phyloP scores from a whole-genome alignment of 305 asterid genomes.

The Nicotiana rustica region DNA sequence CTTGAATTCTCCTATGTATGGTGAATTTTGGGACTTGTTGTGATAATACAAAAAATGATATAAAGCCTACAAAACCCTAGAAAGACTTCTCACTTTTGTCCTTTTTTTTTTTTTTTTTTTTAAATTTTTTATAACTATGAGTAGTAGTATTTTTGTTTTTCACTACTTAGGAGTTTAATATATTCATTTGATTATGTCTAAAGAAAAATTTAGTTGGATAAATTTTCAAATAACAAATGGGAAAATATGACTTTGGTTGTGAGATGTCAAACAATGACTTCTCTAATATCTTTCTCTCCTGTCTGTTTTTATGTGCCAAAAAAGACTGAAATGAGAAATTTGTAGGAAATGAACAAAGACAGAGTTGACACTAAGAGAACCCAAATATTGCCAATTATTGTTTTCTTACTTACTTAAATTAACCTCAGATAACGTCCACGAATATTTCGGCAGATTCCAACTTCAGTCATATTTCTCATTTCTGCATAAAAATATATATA shows the following conservation, averaged over 20 bases:
- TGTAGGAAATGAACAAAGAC: background rate
- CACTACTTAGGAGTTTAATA: too few relatives aligned
- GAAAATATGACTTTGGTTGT: background rate
- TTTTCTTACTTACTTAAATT: background rate
- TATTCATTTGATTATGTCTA: background rate
- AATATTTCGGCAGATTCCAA: background rate
- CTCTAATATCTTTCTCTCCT: background rate
- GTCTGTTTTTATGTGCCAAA: background rate
- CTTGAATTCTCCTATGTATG: too few relatives aligned
- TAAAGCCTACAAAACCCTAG: background rate
- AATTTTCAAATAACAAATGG: background rate
- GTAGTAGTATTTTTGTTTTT: background rate
- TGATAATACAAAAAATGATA: background rate
- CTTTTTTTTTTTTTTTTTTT: background rate
- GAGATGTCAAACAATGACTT: background rate
- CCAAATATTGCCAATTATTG: background rate
- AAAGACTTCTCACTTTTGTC: background rate
- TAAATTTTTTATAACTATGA: background rate
- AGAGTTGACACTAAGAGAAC: background rate
- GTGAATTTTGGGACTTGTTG: too few relatives aligned
- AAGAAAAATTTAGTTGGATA: background rate
- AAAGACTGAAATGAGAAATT: background rate
- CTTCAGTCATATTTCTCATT: background rate
- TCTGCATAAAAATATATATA: background rate
- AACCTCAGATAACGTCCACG: background rate